These are phyloP conservation scores for Rhizopus delemar DNA, from an alignment of 371 early-diverging fungal species.

Conservation along the genomic window DNA sequence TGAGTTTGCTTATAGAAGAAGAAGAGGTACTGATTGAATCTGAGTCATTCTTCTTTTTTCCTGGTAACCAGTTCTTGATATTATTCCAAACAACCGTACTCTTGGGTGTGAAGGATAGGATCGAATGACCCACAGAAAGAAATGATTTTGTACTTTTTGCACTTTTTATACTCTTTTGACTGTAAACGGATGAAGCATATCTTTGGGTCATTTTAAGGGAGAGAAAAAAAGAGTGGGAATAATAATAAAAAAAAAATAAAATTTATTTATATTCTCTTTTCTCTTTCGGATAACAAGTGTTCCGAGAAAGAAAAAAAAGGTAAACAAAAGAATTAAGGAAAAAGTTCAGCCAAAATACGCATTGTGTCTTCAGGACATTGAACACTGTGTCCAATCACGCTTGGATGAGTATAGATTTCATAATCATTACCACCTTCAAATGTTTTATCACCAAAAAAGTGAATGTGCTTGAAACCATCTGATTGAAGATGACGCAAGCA, in stretches of 20 bases:
- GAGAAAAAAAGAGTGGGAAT: constrained; percentile 16
- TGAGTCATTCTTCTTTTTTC: constrained; percentile 16
- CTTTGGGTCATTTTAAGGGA: constrained; percentile 25
- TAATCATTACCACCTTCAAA: constrained; percentile 99
- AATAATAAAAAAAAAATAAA: constrained; percentile 12
- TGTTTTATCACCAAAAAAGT: constrained; percentile 99
- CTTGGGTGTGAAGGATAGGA: constrained; percentile 7
- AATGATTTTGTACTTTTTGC: constrained; percentile 46
- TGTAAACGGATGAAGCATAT: constrained; percentile 47
- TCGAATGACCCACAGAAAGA: constrained; percentile 30
- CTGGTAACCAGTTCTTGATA: constrained; percentile 29
- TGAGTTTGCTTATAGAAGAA: constrained; percentile 9
- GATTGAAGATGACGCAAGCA: constrained; percentile 91
- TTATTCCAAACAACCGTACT: constrained; percentile 25
- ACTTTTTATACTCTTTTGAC: constrained; percentile 47
- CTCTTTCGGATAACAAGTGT: constrained; percentile 3
- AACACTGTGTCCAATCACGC: constrained; percentile 90
- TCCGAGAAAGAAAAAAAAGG: background rate
- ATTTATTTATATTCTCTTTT: constrained; percentile 10
- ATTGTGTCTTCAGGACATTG: constrained; percentile 91
- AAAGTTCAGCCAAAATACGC: constrained; percentile 81
- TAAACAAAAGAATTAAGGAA: constrained; percentile 40
- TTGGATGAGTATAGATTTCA: constrained; percentile 92
- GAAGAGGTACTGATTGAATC: constrained; percentile 35
- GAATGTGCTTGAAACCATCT: constrained; percentile 89